phyloP scores from a whole-genome alignment of 495 filamentous ascomycete genomes.

The Penicillium waksmanii region DNA sequence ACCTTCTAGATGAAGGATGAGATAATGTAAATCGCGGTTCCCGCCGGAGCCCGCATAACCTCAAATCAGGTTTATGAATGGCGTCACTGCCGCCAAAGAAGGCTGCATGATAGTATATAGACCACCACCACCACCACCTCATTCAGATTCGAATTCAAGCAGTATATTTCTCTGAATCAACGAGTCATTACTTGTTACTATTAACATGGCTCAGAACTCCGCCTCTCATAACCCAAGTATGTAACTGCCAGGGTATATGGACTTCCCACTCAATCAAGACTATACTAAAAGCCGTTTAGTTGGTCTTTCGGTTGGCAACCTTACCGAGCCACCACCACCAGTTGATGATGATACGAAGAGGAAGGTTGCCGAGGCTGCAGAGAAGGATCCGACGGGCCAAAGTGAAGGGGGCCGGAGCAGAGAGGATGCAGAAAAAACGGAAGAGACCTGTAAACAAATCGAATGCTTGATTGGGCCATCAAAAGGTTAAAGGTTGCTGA shows the following conservation, averaged over 20 bases:
- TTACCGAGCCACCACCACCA: constrained; percentile 9
- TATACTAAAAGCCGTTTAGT: background rate
- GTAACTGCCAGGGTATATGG: background rate
- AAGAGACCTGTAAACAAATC: background rate
- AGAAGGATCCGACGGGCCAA: constrained; percentile 10
- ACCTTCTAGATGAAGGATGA: background rate
- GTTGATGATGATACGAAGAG: constrained; percentile 9
- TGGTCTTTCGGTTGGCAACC: constrained; percentile 9
- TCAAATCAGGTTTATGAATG: constrained; percentile 5
- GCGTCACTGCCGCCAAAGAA: constrained; percentile 1
- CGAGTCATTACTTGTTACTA: background rate
- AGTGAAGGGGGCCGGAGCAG: background rate
- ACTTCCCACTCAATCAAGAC: background rate
- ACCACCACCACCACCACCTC: background rate
- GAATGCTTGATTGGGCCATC: background rate
- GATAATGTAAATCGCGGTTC: background rate
- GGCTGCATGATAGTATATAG: background rate
- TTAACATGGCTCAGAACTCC: background rate
- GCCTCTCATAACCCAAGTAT: background rate
- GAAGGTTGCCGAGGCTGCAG: constrained; percentile 7
- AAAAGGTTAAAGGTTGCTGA: background rate
- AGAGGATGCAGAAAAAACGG: background rate
- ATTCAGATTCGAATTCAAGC: no score
- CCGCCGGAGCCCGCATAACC: constrained; percentile 7
- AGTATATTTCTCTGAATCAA: no score